Evolutionary conservation across 2,329 filamentous ascomycete species (phyloP).

Genomic region (Hymenoscyphus occultus): DNA sequence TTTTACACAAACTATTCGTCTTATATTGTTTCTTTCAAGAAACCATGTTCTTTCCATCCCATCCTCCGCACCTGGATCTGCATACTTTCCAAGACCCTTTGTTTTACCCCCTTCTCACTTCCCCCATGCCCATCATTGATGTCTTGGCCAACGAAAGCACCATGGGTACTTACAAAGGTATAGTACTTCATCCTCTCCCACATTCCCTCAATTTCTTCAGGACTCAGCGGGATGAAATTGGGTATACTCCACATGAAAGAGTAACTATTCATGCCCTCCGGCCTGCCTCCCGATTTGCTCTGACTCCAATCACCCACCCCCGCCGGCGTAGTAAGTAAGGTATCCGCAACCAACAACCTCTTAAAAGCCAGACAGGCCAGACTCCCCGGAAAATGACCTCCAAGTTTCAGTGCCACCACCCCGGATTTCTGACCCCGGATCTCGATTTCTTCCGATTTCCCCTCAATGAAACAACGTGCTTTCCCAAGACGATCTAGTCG

Average conservation of each 20-base stretch:
- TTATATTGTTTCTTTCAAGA: conserved; percentile 26
- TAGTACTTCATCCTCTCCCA: conserved; percentile 64
- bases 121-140: conserved; percentile 47
- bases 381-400: conserved; percentile 78
- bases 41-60: conserved; percentile 30
- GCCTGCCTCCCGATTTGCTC: conserved; percentile 43
- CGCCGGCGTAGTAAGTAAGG: conserved; percentile 66
- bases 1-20: not conserved
- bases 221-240: conserved; percentile 69
- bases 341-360: conserved; percentile 72
- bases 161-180: conserved; percentile 64
- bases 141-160: conserved; percentile 63
- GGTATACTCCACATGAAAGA: conserved; percentile 76
- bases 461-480: conserved; percentile 47
- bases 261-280: conserved; percentile 51
- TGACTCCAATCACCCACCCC: conserved; percentile 48
- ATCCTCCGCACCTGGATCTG: conserved; percentile 60
- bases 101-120: conserved; percentile 48
- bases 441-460: conserved; percentile 40
- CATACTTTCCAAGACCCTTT: conserved; percentile 70
- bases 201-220: conserved; percentile 62
- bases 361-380: conserved; percentile 61
- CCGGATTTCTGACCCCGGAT: conserved; percentile 42
- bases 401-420: conserved; percentile 63
- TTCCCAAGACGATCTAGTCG: conserved; percentile 41